Evolutionary conservation across 2,329 filamentous ascomycete species (phyloP), one percentile per base, ranked within the genome.

Genomic region (Alternaria dauci): DNA sequence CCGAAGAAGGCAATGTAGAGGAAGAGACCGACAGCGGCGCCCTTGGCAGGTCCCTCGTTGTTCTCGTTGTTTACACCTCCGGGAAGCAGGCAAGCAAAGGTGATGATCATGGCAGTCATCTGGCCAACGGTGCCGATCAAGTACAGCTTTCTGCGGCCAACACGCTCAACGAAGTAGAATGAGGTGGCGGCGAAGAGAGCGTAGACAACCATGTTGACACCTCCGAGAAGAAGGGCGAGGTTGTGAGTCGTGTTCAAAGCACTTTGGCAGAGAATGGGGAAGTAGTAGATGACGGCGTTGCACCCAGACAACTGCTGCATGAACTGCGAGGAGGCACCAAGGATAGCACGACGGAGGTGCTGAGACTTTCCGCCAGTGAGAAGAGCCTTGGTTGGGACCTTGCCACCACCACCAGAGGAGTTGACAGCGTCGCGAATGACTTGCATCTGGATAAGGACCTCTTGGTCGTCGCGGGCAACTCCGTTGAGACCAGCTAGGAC

Each of bases 1-100:
- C 88, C 89, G 64, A 90, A 91, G 56, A 87, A 88, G 5, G 87
- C 87, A 69, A 91, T 91, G 77, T 90, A 91, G 3, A 87, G 84
- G 78, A 91, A 91, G 12, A 91, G 63, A 58, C 88, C 88, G 3
- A 89, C 87, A 9, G 84, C 82, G 1, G 83, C 82, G 30, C 82
- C 81, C 62, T 83, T 82, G 25, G 82, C 79, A 46, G 80, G 73
- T 8, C 55, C 67, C 2, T 70, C 30, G 1, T 69, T 74, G 34
- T 66, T 23, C 14, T 26, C 46, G 32, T 50, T 50, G 1, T 50
- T 2, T 8, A 50, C 32, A 20, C 46, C 46, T 36, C 46, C 75
- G 2, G 79, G 78, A 23, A 81, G 80, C 20, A 82, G 65, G 61
- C 77, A 78, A n/a, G 69, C 79, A 48, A 82, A 80, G 38, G 74